Percentiles rank a stretch among this genome's conserved stretches.
Evolutionary conservation across 2,329 filamentous ascomycete genomes (phyloP).

Genomic region (Penicillium nordicum): DNA sequence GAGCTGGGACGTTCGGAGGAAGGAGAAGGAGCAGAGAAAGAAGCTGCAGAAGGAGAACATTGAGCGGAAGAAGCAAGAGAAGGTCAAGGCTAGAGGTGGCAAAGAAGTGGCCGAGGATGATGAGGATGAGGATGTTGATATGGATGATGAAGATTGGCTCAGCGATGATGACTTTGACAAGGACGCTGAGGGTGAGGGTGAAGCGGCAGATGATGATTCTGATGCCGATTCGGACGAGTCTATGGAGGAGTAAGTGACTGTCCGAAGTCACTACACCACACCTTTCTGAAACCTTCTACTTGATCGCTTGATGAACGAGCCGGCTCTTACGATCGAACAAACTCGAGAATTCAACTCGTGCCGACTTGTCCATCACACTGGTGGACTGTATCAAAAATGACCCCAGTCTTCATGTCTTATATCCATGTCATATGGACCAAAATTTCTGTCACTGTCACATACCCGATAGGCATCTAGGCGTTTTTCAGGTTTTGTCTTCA

Average conservation of each 20-base stretch:
- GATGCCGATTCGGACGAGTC: slow-evolving; percentile 41
- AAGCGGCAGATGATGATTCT: slow-evolving; percentile 31
- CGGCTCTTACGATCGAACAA: background rate
- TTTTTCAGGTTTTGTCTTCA: slow-evolving; percentile 5
- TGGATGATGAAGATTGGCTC: slow-evolving; percentile 52
- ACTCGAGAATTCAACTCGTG: background rate
- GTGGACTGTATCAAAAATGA: slow-evolving; percentile 2
- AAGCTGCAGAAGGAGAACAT: slow-evolving; percentile 86
- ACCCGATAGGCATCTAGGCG: slow-evolving; percentile 11
- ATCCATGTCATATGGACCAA: slow-evolving; percentile 9
- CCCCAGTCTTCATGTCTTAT: background rate
- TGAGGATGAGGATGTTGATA: slow-evolving; percentile 48
- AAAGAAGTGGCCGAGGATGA: slow-evolving; percentile 48
- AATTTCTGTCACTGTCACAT: slow-evolving; percentile 14
- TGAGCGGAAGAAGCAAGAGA: slow-evolving; percentile 73
- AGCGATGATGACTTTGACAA: slow-evolving; percentile 51
- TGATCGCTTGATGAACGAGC: background rate
- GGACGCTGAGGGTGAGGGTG: slow-evolving; percentile 45
- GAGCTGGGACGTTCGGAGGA: slow-evolving; percentile 75
- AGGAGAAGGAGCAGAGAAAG: slow-evolving; percentile 82
- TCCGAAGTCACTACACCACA: background rate
- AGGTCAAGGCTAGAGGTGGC: slow-evolving; percentile 47
- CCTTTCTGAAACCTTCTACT: background rate
- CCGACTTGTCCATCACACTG: background rate
- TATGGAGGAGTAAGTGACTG: slow-evolving; percentile 40